Conservation (phyloP, 805 yeast species). For the Nakazawaea wickerhamii region DNA sequence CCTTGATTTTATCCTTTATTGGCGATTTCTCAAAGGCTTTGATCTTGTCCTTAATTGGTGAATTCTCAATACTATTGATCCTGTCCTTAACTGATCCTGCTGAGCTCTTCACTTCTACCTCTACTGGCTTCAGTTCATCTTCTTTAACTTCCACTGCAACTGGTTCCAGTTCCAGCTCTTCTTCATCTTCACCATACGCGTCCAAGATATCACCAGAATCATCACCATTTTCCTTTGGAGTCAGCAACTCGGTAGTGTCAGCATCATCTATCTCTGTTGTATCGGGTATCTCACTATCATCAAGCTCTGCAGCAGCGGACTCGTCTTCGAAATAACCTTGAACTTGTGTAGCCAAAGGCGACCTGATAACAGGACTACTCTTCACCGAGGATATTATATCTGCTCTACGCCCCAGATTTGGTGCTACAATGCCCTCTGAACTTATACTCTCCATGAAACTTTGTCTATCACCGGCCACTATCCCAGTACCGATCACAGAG, state of each 20-base stretch:
- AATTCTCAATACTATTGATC: no score
- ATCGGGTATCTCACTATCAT: background rate
- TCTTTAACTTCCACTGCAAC: background rate
- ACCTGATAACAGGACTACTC: slow-evolving; percentile 6
- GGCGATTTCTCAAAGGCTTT: no score
- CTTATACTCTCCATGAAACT: slow-evolving; percentile 12
- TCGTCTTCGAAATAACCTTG: slow-evolving; percentile 7
- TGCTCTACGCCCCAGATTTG: slow-evolving; percentile 7
- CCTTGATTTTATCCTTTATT: no score
- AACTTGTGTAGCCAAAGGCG: slow-evolving; percentile 2
- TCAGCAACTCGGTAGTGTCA: background rate
- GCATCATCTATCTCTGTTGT: background rate
- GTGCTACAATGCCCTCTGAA: background rate
- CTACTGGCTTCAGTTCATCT: no score
- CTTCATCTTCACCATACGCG: slow-evolving; percentile 1
- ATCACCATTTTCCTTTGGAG: no score
- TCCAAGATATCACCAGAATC: slow-evolving; percentile 3
- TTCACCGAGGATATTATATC: slow-evolving; percentile 3
- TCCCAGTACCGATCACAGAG: slow-evolving; percentile 10
- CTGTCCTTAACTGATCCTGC: no score
- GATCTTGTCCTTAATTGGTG: no score
- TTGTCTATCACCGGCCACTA: slow-evolving; percentile 9
- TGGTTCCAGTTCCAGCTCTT: background rate
- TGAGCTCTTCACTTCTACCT: no score
- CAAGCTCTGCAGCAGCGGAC: background rate